These are phyloP conservation scores for Halteria grandinella DNA, from an alignment of 73 alveolate genomes.

Conservation along the genomic window DNA sequence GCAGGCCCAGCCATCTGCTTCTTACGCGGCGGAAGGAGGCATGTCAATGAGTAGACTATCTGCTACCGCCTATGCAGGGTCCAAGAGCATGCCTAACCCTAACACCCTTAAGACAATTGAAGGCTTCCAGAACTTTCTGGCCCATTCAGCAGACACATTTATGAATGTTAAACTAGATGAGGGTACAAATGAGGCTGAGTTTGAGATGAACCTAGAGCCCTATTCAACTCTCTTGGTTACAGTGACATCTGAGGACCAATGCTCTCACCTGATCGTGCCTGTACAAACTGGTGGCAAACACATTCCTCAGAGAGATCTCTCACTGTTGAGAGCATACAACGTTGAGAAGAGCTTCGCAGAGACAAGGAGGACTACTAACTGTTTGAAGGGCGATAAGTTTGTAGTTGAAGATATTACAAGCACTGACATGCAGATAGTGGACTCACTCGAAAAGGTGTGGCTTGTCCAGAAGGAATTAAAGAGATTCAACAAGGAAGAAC, in stretches of 20 bases:
- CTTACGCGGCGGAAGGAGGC: neutral
- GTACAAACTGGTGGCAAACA: neutral
- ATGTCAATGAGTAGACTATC: neutral
- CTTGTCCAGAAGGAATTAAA: slow-evolving; percentile 39
- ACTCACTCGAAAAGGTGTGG: slow-evolving; percentile 56
- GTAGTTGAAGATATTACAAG: slow-evolving; percentile 24
- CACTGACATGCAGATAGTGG: slow-evolving; percentile 57
- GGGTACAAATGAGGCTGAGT: neutral
- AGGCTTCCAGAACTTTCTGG: slow-evolving; percentile 35
- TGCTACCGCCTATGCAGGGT: neutral
- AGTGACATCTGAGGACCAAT: slow-evolving; percentile 17
- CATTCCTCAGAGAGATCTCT: slow-evolving; percentile 21
- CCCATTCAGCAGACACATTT: slow-evolving; percentile 3
- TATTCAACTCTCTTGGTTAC: neutral
- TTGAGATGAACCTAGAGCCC: slow-evolving; percentile 1
- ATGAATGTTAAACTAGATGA: neutral
- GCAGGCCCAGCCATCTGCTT: neutral
- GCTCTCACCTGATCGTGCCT: neutral
- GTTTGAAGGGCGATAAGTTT: slow-evolving; percentile 2
- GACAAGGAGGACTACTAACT: neutral
- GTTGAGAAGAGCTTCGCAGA: slow-evolving; percentile 5
- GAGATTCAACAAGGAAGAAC: neutral
- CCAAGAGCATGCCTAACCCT: neutral
- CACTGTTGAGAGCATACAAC: neutral
- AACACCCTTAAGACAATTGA: neutral